Evolutionary conservation across 495 filamentous ascomycete genomes (phyloP).

Genomic region (Bryoglossum gracile): DNA sequence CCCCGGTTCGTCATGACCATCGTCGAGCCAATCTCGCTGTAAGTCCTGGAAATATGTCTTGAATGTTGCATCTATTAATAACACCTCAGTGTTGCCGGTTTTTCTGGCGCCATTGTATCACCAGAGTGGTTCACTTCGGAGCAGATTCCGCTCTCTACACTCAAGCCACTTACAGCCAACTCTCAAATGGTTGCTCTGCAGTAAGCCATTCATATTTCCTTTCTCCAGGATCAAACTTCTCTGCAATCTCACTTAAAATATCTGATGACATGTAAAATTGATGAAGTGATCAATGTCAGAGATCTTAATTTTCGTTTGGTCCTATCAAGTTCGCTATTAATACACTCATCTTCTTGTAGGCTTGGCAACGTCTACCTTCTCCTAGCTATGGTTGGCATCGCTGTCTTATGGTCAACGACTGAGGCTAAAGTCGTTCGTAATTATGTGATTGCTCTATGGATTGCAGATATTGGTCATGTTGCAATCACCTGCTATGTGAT

Average conservation of each 20-base stretch:
- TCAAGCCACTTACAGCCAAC: conserved; percentile 24
- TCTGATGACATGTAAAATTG: too few species aligned
- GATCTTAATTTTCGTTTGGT: too few species aligned
- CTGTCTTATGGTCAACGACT: conserved; percentile 52
- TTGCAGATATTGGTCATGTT: conserved; percentile 67
- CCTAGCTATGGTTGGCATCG: conserved; percentile 53
- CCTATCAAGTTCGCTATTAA: too few species aligned
- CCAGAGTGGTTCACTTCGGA: conserved; percentile 52
- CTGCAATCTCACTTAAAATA: too few species aligned
- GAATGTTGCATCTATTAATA: neutral
- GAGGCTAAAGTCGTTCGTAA: conserved; percentile 59
- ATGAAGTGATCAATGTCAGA: too few species aligned
- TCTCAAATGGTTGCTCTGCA: conserved; percentile 33
- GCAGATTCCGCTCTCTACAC: conserved; percentile 41
- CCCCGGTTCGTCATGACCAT: conserved; percentile 51
- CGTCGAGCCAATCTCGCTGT: conserved; percentile 64
- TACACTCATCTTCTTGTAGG: conserved; percentile 41
- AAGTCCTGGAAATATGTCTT: conserved; percentile 25
- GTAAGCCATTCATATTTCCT: conserved; percentile 26
- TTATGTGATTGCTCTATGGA: conserved; percentile 56
- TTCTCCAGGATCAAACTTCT: too few species aligned
- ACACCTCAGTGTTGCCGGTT: conserved; percentile 46
- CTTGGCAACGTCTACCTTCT: conserved; percentile 63
- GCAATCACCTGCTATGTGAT: conserved; percentile 52
- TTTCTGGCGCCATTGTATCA: conserved; percentile 44